Conservation (phyloP, 495 filamentous ascomycete genomes). For the Penicillium egyptiacum region DNA sequence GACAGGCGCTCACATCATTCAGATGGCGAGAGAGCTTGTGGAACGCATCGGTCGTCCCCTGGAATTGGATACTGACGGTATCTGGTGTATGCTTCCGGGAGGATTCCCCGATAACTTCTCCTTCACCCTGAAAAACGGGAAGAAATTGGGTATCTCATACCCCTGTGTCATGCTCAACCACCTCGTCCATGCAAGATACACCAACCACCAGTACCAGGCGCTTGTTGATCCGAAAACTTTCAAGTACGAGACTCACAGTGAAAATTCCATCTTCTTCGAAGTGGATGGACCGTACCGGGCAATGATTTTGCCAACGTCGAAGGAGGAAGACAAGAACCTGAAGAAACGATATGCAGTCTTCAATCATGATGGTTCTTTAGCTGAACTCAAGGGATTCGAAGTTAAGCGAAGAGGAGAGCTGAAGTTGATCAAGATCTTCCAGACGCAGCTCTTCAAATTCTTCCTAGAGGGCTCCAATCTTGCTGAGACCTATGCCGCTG, state of each 20-base stretch:
- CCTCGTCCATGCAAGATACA: constrained; percentile 91
- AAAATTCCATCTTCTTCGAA: constrained; percentile 99
- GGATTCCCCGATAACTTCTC: constrained; percentile 96
- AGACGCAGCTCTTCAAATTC: constrained; percentile 98
- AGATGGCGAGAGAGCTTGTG: constrained; percentile 91
- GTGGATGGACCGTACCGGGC: constrained; percentile 96
- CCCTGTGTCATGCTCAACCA: constrained; percentile 99
- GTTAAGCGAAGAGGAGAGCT: constrained; percentile 97
- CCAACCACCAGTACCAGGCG: constrained; percentile 95
- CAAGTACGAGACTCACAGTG: constrained; percentile 92
- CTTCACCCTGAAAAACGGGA: constrained; percentile 91
- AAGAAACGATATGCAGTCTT: constrained; percentile 99
- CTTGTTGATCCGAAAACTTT: constrained; percentile 74
- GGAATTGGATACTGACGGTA: constrained; percentile 99
- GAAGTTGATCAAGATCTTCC: constrained; percentile 99
- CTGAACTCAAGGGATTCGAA: constrained; percentile 98
- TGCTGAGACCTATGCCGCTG: constrained; percentile 83
- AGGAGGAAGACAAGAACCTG: constrained; percentile 98
- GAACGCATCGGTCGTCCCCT: constrained; percentile 91
- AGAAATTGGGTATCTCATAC: constrained; percentile 93
- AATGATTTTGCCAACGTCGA: constrained; percentile 96
- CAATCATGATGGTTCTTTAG: constrained; percentile 93
- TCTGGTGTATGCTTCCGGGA: constrained; percentile 98
- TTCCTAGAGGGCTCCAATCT: constrained; percentile 89
- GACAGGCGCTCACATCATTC: constrained; percentile 95